phyloP scores from a whole-genome alignment of 179 eudicot genomes.

The Patellifolia procumbens region DNA sequence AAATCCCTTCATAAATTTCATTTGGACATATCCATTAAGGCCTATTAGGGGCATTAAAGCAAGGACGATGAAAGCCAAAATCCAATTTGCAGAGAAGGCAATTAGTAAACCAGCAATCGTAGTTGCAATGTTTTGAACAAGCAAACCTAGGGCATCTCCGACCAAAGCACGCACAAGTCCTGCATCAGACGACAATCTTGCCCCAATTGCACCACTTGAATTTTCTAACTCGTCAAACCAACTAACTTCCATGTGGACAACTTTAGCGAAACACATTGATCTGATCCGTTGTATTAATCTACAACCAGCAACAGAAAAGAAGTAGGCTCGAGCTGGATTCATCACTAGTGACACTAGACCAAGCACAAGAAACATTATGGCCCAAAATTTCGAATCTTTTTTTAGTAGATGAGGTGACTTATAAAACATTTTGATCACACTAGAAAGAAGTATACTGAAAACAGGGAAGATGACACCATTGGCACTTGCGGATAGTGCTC shows the following conservation, averaged over 20 bases:
- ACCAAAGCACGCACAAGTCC: slow-evolving; percentile 18
- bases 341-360: slow-evolving; percentile 21
- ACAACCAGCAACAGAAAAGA: slow-evolving; percentile 30
- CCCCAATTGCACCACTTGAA: slow-evolving; percentile 33
- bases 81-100: slow-evolving; percentile 29
- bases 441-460: slow-evolving; percentile 18
- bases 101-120: slow-evolving; percentile 20
- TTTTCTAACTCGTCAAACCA: slow-evolving; percentile 26
- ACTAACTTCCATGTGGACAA: slow-evolving; percentile 25
- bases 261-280: slow-evolving; percentile 25
- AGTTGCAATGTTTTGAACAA: slow-evolving; percentile 25
- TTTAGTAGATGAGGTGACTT: slow-evolving; percentile 19
- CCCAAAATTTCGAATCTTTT: slow-evolving; percentile 22
- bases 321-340: slow-evolving; percentile 13
- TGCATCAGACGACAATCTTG: slow-evolving; percentile 27
- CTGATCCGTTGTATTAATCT: slow-evolving; percentile 26
- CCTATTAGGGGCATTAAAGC: slow-evolving; percentile 24
- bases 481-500: slow-evolving; percentile 21
- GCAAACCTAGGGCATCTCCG: slow-evolving; percentile 23
- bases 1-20: slow-evolving; percentile 24
- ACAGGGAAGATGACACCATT: slow-evolving; percentile 25
- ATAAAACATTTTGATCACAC: slow-evolving; percentile 25
- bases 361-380: slow-evolving; percentile 24
- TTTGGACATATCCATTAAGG: slow-evolving; percentile 23
- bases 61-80: slow-evolving; percentile 24